Base-by-base conservation (phyloP, 805 yeast species). In the Wickerhamomyces chambardii region DNA sequence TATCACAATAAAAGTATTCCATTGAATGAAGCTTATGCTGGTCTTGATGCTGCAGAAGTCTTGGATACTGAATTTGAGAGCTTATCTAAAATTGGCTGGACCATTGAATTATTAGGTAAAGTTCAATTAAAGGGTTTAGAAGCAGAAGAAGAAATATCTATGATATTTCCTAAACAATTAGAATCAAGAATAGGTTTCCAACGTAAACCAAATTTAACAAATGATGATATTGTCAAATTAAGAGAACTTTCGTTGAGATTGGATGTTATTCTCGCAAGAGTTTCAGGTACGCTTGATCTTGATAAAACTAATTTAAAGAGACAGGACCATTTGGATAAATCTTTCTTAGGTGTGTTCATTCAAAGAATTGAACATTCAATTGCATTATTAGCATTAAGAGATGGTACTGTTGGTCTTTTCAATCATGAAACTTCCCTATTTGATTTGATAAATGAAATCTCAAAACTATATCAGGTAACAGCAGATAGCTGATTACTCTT, bases 51-150 rank as follows among this genome's bases (percentile, higher is more conserved):
- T 1, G 83, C 78, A 0, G 75, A 70, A 32, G 64, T 75, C 14
- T 63, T 85, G 30, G 86, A 78, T 36, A 68, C 62, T 34, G 94
- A 87, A 55, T 63, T 84, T 45, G 61, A 61, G 4, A 68, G 78
- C 45, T 58, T 90, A 31, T 75, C 75, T 28, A 78, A 73, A 34
- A 70, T 78, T 35, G 95, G 94, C 0, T 81, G 80, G 68, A 67
- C 61, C 12, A 70, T 76, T 39, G 71, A 70, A 41, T 77, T 74
- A 31, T 59, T 84, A 34, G 98, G 98, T 17, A 95, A 87, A 51
- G 78, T 75, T 51, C 87, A 89, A 55, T 68, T 92, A 51, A 92
- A 92, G 56, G 98, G 98, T 15, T 68, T 92, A 15, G 98, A 92
- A 68, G 79, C 87, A 26, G 95, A 95, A 2, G 98, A 92, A 56